phyloP scores from a whole-genome alignment of 1,284 basidiomycete species.

The Boletus semigastroideus region DNA sequence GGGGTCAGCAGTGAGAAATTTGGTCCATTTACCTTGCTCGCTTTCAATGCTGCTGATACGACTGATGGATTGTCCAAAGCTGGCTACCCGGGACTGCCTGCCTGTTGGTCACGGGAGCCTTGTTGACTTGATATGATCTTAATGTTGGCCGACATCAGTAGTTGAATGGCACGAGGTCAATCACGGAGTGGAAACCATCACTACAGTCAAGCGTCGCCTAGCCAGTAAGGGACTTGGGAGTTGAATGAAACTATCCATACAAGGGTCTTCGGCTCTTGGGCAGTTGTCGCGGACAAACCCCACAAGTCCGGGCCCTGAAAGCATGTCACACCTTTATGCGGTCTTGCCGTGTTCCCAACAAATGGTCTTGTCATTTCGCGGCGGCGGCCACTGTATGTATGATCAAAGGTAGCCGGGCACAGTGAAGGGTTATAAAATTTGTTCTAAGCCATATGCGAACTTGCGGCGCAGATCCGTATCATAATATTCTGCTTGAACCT shows the following conservation, averaged over 20 bases:
- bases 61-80: slow-evolving; percentile 7
- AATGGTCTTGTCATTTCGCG: slow-evolving; percentile 2
- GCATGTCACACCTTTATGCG: slow-evolving; percentile 7
- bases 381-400: slow-evolving; percentile 4
- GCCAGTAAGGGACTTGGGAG: slow-evolving; percentile 3
- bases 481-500: slow-evolving; percentile 3
- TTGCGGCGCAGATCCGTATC: slow-evolving; percentile 15
- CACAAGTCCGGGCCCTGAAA: slow-evolving; percentile 8
- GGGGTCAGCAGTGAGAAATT: slow-evolving; percentile 16
- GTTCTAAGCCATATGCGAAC: slow-evolving; percentile 6
- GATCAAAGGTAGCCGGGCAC: slow-evolving; percentile 20
- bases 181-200: slow-evolving; percentile 17
- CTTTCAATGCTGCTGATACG: slow-evolving; percentile 9
- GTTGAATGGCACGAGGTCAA: slow-evolving; percentile 24
- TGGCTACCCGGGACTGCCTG: background rate
- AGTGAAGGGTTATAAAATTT: slow-evolving; percentile 12
- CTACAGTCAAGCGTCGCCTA: slow-evolving; percentile 22
- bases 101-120: slow-evolving; percentile 1
- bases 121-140: slow-evolving; percentile 16
- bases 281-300: slow-evolving; percentile 10
- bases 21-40: slow-evolving; percentile 13
- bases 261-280: slow-evolving; percentile 23
- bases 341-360: slow-evolving; percentile 2
- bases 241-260: slow-evolving; percentile 2
- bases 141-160: slow-evolving; percentile 14